A percentile compares a stretch with the other conserved stretches of the same genome.
Evolutionary conservation across 2,329 filamentous ascomycete species (phyloP).

Genomic region (Neonectria magnoliae): DNA sequence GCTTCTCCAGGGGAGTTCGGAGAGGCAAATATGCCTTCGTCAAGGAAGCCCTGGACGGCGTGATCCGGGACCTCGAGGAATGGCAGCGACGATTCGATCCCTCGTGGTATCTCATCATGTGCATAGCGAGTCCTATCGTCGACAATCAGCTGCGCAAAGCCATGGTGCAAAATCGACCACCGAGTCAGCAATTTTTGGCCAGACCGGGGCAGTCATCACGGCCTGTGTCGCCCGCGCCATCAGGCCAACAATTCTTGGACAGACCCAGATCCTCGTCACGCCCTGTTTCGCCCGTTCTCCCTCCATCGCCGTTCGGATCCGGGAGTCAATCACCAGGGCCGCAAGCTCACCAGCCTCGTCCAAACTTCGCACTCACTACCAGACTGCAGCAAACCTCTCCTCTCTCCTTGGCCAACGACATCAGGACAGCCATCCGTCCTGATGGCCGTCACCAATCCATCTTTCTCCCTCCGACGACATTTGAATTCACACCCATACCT

Average conservation of each 20-base stretch:
- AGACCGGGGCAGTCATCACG: background rate
- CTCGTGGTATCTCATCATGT: constrained; percentile 21
- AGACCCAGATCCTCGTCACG: background rate
- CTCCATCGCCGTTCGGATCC: background rate
- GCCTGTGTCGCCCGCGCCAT: background rate
- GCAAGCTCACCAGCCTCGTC: background rate
- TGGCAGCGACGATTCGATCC: constrained; percentile 19
- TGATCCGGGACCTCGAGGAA: constrained; percentile 9
- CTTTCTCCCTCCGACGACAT: constrained; percentile 6
- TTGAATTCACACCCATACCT: constrained; percentile 8
- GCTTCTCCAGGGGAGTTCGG: constrained; percentile 1
- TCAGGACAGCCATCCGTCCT: constrained; percentile 12
- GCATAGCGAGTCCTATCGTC: constrained; percentile 6
- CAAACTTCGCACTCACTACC: background rate
- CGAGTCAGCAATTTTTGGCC: background rate
- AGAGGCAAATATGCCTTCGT: constrained; percentile 10
- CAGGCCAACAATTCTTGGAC: background rate
- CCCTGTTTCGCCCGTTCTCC: background rate
- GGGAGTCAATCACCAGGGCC: background rate
- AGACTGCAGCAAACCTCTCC: background rate
- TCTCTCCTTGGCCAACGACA: constrained; percentile 3
- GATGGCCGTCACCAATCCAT: constrained; percentile 3
- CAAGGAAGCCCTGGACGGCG: constrained; percentile 10
- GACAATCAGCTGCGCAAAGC: constrained; percentile 1
- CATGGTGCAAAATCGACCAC: background rate